Percentiles rank a stretch among this genome's conserved stretches.
phyloP scores from a whole-genome alignment of 495 filamentous ascomycete genomes.

The Podospora pseudopauciseta region DNA sequence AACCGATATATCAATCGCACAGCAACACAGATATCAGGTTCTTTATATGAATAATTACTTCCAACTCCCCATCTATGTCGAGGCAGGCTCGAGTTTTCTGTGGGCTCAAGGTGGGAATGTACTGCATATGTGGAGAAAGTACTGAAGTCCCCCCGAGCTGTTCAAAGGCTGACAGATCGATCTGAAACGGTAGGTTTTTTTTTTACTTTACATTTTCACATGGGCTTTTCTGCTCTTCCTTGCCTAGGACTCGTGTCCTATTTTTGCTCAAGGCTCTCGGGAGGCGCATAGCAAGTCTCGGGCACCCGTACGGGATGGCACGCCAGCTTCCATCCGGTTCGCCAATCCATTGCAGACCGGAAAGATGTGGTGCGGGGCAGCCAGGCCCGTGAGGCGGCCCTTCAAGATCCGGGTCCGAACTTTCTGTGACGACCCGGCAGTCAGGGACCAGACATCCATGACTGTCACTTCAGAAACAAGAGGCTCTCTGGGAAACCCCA shows the following conservation, averaged over 20 bases:
- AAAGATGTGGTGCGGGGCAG: conserved; percentile 12
- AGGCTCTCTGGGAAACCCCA: background rate
- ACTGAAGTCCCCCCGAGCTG: background rate
- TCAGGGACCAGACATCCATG: conserved; percentile 7
- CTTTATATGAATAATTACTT: too few species aligned
- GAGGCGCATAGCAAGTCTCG: background rate
- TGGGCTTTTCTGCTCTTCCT: background rate
- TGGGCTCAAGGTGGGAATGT: background rate
- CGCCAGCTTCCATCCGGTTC: conserved; percentile 1
- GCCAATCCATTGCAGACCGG: conserved; percentile 13
- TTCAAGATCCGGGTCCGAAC: background rate
- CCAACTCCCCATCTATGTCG: background rate
- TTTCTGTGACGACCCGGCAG: conserved; percentile 2
- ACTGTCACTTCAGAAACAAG: background rate
- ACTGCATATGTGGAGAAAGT: background rate
- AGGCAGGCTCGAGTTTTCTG: background rate
- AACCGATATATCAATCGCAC: background rate
- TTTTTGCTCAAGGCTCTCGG: background rate
- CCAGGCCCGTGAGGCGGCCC: conserved; percentile 2
- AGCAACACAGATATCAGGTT: background rate
- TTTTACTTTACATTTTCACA: background rate
- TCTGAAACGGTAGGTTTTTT: background rate
- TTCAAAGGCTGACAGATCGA: background rate
- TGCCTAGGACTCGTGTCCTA: background rate
- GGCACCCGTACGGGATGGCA: background rate